Base-by-base conservation (phyloP, 2,329 filamentous ascomycete species). In the Mollisiaceae sp. region DNA sequence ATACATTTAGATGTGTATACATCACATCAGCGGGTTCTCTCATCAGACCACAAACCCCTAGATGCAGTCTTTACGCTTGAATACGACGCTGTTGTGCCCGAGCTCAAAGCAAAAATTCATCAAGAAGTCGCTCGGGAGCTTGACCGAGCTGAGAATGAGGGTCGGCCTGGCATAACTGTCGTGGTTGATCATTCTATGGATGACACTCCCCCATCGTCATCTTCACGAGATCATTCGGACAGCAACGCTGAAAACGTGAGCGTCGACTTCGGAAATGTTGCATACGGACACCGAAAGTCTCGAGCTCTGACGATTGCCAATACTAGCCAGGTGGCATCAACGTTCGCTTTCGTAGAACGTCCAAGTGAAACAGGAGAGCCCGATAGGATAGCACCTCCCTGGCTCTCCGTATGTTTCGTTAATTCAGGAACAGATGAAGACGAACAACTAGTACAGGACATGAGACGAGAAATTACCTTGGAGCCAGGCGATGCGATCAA, bases 41-140 rank as follows among this genome's bases (percentile, higher is more conserved):
- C 94, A 0, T 98, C 94, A 0, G 95, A 99, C 73, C 95, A 99
- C 78, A 99, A 99, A 76, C 96, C 95, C 0, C 80, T 99, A 1
- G 87, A 89, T 65, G 92, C 93, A 0, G 82, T 94, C 0, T 98
- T 98, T 75, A 90, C 86, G 0, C 79, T 99, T 8, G 89, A 91
- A 54, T 97, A 95, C 75, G 92, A 97, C 68, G 91, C 92, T 0
- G 91, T 97, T 0, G 88, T 96, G 0, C 91, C 93, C 0, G 89
- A 94, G 35, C 80, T 97, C 32, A 97, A 96, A 76, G 87, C 92
- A 1, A 90, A 88, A 68, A 83, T 98, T 0, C 91, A 97, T 67
- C 88, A 91, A 64, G 93, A 98, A 74, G 91, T 98, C 14, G 94
- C 91, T 1, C 86, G 91, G 63, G 91, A 97, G 73, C 82, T 98